Percentiles rank a stretch among this genome's conserved stretches.
Conservation (phyloP, 2,329 filamentous ascomycete species). For the Zymoseptoria ardabiliae region DNA sequence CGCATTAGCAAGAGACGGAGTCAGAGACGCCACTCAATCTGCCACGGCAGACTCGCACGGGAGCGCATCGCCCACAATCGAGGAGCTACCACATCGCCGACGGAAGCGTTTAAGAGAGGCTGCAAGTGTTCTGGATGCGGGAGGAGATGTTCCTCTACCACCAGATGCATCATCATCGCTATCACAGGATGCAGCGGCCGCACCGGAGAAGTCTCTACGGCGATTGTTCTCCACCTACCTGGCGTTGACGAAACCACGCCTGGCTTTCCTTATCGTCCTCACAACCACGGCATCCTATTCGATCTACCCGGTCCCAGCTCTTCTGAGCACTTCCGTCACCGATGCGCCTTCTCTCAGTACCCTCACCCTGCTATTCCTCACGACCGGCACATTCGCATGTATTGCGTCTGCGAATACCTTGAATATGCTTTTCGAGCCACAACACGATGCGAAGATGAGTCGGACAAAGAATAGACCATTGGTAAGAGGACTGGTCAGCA, state of each 20-base stretch:
- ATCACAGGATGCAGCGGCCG: slow-evolving; percentile 49
- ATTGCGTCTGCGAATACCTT: slow-evolving; percentile 87
- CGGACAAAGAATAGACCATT: slow-evolving; percentile 87
- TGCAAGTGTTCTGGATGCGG: slow-evolving; percentile 11
- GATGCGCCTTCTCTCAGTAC: slow-evolving; percentile 74
- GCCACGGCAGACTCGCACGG: slow-evolving; percentile 3
- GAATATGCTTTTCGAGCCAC: slow-evolving; percentile 94
- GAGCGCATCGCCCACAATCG: slow-evolving; percentile 1
- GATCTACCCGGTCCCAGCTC: slow-evolving; percentile 82
- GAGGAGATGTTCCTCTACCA: slow-evolving; percentile 34
- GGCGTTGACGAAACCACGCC: slow-evolving; percentile 87
- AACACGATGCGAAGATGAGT: slow-evolving; percentile 85
- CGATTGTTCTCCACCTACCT: slow-evolving; percentile 74
- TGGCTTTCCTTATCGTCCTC: slow-evolving; percentile 84
- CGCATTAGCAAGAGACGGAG: slow-evolving; percentile 1
- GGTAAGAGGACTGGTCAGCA: slow-evolving; percentile 70
- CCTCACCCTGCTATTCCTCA: slow-evolving; percentile 86
- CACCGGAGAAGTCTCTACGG: slow-evolving; percentile 50
- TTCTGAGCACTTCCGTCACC: slow-evolving; percentile 64
- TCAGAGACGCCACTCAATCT: not conserved
- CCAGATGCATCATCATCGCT: slow-evolving; percentile 56
- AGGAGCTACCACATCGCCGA: slow-evolving; percentile 28
- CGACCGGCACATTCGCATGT: slow-evolving; percentile 74
- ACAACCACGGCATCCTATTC: slow-evolving; percentile 87
- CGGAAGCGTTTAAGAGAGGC: slow-evolving; percentile 29